These are phyloP conservation scores for Suillus brevipes DNA, from an alignment of 768 basidiomycete genomes.

Conservation along the genomic window DNA sequence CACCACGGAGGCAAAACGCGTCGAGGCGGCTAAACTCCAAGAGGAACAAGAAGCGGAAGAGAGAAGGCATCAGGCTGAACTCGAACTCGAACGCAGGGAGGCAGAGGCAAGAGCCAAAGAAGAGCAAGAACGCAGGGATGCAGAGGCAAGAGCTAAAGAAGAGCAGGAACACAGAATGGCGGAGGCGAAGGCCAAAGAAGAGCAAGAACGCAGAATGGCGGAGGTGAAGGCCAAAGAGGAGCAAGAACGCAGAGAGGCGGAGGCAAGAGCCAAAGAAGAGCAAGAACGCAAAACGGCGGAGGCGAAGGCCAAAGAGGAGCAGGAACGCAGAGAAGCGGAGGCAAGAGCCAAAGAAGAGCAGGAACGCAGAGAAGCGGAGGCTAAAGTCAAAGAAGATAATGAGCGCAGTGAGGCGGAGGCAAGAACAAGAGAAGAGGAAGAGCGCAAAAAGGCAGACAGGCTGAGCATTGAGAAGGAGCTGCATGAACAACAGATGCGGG, in stretches of 20 bases:
- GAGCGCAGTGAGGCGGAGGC: constrained; percentile 13
- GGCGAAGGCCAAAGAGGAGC: constrained; percentile 24
- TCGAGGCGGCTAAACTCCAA: constrained; percentile 38
- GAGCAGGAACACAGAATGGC: not conserved
- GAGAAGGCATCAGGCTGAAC: constrained; percentile 19
- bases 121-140: constrained; percentile 32
- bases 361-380: constrained; percentile 18
- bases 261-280: constrained; percentile 16
- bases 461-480: constrained; percentile 3
- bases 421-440: not conserved
- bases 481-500: not conserved
- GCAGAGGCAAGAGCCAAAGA: constrained; percentile 37
- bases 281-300: constrained; percentile 20
- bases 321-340: constrained; percentile 24
- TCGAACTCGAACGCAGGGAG: constrained; percentile 27
- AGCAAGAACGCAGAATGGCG: constrained; percentile 9
- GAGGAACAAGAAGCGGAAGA: constrained; percentile 30
- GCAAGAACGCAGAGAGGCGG: constrained; percentile 13
- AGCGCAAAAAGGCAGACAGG: constrained; percentile 1
- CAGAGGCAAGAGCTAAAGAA: constrained; percentile 29
- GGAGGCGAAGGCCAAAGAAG: constrained; percentile 18
- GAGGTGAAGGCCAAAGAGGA: constrained; percentile 24
- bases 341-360: constrained; percentile 17
- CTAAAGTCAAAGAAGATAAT: constrained; percentile 17
- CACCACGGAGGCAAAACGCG: constrained; percentile 42